Evolutionary conservation across 2,329 filamentous ascomycete species (phyloP), one percentile per base, ranked within the genome.

Genomic region (Scorias spongiosa): DNA sequence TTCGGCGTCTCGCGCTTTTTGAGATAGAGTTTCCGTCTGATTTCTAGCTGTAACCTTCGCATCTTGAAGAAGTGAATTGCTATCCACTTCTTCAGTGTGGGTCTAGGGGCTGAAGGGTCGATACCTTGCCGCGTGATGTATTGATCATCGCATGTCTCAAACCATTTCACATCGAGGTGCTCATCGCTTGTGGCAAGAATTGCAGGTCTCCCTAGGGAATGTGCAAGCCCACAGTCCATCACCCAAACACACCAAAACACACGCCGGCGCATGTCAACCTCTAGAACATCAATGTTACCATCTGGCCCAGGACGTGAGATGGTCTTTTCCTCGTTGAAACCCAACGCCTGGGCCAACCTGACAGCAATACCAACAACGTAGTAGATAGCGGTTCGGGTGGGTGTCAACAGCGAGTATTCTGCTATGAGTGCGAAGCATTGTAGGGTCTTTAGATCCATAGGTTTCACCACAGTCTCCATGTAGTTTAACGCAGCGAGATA

Each of bases 1-100:
- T 75, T 76, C 0, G 89, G 88, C 42, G 84, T 80, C 0, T 77
- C 66, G 39, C 81, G 75, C 62, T 91, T 91, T 61, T 80, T 81
- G 53, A 93, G 81, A 59, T 98, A 96, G 1, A 96, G 68, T 6
- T 79, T 81, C 46, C 87, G 76, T 45, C 87, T 75, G 38, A 95
- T 91, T 62, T 96, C 89, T 11, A 88, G 77, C 59, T 95, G 88
- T 10, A 88, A 68, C 46, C 93, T 64, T 44, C 86, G 75, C 85
- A 95, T 93, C 58, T 84, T 89, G 67, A 87, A 87, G 55, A 93
- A 91, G 60, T 98, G 89, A 48, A 95, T 87, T 2, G 86, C 81
- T 20, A 93, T 80, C 54, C 84, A 76, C 61, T 98, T 98, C 57
- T 84, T 85, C 51, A 88, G 72, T 32, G 84, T 85, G 1, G 76